These are phyloP conservation scores for Adansonia digitata DNA, from an alignment of 345 rosid genomes.

Conservation along the genomic window DNA sequence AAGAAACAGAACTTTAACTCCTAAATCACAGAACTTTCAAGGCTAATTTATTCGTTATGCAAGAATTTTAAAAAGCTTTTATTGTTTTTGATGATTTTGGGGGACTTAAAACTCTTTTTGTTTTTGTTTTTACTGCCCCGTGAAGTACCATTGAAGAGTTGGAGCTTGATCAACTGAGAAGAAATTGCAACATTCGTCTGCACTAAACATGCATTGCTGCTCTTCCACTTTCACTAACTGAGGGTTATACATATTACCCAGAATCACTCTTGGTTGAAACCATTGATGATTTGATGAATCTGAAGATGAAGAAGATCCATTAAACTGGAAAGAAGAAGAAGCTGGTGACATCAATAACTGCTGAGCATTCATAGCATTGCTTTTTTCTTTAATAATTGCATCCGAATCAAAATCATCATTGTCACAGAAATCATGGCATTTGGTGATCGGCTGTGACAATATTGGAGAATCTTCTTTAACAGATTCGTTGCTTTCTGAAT, in stretches of 20 bases:
- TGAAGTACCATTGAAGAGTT: constrained; percentile 44
- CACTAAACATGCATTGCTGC: constrained; percentile 28
- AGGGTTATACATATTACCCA: constrained; percentile 25
- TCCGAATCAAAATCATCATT: background rate
- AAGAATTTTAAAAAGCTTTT: background rate
- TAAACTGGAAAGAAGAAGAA: constrained; percentile 17
- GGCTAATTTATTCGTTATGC: constrained; percentile 4
- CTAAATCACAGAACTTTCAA: constrained; percentile 1
- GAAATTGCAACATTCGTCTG: constrained; percentile 52
- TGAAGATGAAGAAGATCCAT: constrained; percentile 22
- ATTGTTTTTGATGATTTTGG: background rate
- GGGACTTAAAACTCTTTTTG: no score
- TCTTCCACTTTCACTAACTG: constrained; percentile 38
- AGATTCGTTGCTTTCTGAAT: constrained; percentile 25
- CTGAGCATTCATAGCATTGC: constrained; percentile 13
- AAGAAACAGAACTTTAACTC: no score
- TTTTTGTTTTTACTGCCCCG: constrained; percentile 21
- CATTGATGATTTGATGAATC: constrained; percentile 24
- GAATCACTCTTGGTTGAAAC: constrained; percentile 23
- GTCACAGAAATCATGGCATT: constrained; percentile 21
- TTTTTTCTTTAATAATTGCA: constrained; percentile 2
- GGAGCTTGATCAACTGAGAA: constrained; percentile 64
- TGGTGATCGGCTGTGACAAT: constrained; percentile 32
- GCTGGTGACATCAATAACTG: constrained; percentile 14
- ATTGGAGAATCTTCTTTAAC: constrained; percentile 32